Base-by-base conservation (phyloP, 345 rosid genomes). In the Brassica incana region DNA sequence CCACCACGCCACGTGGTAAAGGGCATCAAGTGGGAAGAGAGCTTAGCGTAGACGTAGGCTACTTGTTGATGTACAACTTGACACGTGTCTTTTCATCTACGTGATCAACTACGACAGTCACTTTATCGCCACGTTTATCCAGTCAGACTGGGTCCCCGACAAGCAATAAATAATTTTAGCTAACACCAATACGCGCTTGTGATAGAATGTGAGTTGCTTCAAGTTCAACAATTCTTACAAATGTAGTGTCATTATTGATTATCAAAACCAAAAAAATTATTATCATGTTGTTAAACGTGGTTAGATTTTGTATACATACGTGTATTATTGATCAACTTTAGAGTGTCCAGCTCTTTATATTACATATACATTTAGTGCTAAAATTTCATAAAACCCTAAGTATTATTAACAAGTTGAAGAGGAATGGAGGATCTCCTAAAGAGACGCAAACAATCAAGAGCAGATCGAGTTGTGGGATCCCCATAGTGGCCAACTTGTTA, bases 101-200 rank as follows among this genome's bases (percentile, higher is more conserved):
- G 83, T 74, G 83, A 67, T 69, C 66, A 63, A 36, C 76, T 8
- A 79, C 62, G 79, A 80, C 67, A 54, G 12, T 69, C 43, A 56
- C 80, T 70, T 76, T 80, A 52, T 71, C 58, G 80, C 83, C 83
- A 80, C 83, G 80, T 80, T 73, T 75, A 30, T 80, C 80, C 83
- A 75, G 83, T 73, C 68, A 56, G 67, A 80, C 80, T 75, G 83
- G 83, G 67, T 16, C 82, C 68, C 78, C 76, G 73, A 72, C 73
- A n/a, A 18, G 5, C 61, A 29, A 33, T 33, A 33, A 33, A 33
- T 33, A 33, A 33, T 33, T 33, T 33, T 33, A 33, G 36, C 36
- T 5, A 33, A 5, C 36, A 33, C 36, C 36, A 33, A 33, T 33
- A 33, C 36, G 36, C 36, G 36, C 36, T 33, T 33, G 36, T 33